Conservation (phyloP, 139 green algal genomes). For the Chlamydomonas sphaeroides region DNA sequence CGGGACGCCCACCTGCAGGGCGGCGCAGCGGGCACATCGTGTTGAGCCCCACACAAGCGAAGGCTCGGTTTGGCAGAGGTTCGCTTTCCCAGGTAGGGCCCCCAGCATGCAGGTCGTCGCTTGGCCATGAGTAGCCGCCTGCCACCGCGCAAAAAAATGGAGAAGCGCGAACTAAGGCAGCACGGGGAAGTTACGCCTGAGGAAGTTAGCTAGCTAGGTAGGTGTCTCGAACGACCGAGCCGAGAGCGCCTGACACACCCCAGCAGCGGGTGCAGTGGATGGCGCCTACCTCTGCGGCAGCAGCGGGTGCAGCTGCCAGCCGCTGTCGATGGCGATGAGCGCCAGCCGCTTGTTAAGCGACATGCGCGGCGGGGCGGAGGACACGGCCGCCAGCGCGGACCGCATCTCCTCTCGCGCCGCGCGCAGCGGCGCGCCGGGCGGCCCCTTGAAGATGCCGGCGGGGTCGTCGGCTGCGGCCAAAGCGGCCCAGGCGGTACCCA, state of each 20-base stretch:
- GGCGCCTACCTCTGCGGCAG: constrained; percentile 3
- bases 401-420: not conserved
- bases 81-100: too few relatives aligned
- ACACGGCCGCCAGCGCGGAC: not conserved
- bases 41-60: not conserved
- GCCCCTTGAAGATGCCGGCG: not conserved
- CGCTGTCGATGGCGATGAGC: not conserved
- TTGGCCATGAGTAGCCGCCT: too few relatives aligned
- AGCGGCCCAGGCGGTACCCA: not conserved
- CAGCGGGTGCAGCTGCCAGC: constrained; percentile 23
- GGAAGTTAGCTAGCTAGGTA: too few relatives aligned
- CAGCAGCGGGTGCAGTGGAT: not conserved
- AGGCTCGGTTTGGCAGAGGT: too few relatives aligned
- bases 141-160: too few relatives aligned
- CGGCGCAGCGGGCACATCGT: not conserved
- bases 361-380: not conserved
- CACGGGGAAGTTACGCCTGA: too few relatives aligned
- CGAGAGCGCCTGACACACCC: not conserved
- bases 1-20: constrained; percentile 9
- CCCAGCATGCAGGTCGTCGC: too few relatives aligned
- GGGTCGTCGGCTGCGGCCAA: not conserved
- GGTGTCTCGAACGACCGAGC: too few relatives aligned
- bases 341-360: not conserved
- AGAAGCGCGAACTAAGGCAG: too few relatives aligned
- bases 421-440: not conserved